phyloP scores from a whole-genome alignment of 2,329 filamentous ascomycete species.

The Paraphaeosphaeria sporulosa region DNA sequence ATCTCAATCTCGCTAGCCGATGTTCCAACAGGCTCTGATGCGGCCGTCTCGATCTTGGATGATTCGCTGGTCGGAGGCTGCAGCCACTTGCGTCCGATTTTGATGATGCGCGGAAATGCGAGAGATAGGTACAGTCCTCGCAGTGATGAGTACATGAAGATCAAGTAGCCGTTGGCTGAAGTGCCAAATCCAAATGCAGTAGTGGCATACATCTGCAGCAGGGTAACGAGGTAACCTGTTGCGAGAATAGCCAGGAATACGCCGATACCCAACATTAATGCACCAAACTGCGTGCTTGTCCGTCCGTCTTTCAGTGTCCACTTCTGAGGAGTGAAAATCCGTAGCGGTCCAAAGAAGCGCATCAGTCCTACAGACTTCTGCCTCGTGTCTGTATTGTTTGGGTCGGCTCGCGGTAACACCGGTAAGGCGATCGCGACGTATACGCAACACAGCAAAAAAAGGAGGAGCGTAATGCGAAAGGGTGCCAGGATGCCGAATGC shows the following conservation, averaged over 20 bases:
- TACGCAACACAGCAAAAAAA: slow-evolving; percentile 58
- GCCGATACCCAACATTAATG: slow-evolving; percentile 69
- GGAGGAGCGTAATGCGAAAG: slow-evolving; percentile 68
- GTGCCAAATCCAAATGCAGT: slow-evolving; percentile 55
- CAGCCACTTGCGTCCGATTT: slow-evolving; percentile 52
- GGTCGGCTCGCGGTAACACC: slow-evolving; percentile 57
- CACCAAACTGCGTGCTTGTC: slow-evolving; percentile 64
- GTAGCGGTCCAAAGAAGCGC: slow-evolving; percentile 69
- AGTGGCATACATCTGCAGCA: slow-evolving; percentile 61
- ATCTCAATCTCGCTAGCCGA: slow-evolving; percentile 42
- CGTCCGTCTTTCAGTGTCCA: slow-evolving; percentile 61
- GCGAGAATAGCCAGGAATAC: slow-evolving; percentile 74
- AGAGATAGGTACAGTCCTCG: slow-evolving; percentile 55
- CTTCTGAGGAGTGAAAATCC: slow-evolving; percentile 66
- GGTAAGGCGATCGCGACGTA: slow-evolving; percentile 55
- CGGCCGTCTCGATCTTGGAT: slow-evolving; percentile 16
- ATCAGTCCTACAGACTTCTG: slow-evolving; percentile 50
- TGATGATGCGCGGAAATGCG: slow-evolving; percentile 55
- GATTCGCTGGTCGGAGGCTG: slow-evolving; percentile 16
- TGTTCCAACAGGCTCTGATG: slow-evolving; percentile 32
- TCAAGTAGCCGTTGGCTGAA: slow-evolving; percentile 55
- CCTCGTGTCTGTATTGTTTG: slow-evolving; percentile 33
- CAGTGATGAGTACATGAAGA: slow-evolving; percentile 55
- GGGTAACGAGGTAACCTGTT: slow-evolving; percentile 70
- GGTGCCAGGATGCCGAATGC: slow-evolving; percentile 68